phyloP scores from a whole-genome alignment of 345 rosid species.

The Acer saccharum region DNA sequence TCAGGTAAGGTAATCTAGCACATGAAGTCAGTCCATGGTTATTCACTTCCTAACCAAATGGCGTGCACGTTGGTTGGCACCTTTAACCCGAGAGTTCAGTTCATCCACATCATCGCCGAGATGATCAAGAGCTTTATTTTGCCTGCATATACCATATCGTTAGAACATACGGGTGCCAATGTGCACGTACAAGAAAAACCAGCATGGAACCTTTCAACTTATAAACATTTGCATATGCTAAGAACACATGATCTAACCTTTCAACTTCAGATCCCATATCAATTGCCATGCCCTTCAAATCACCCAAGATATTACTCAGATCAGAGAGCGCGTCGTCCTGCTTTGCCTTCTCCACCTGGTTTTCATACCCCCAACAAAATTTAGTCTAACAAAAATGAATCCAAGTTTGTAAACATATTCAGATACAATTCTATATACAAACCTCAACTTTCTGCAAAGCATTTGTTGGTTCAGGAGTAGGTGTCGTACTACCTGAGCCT shows the following conservation, averaged over 20 bases:
- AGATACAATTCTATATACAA: slow-evolving; percentile 11
- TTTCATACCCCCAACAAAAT: background rate
- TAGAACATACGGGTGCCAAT: background rate
- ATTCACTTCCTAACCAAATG: slow-evolving; percentile 67
- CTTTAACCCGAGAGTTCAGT: slow-evolving; percentile 74
- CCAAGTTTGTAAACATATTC: background rate
- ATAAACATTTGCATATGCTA: too few relatives aligned
- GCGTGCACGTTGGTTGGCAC: slow-evolving; percentile 87
- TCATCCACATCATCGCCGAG: slow-evolving; percentile 74
- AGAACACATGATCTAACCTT: slow-evolving; percentile 42
- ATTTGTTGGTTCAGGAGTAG: slow-evolving; percentile 52
- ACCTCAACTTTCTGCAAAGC: slow-evolving; percentile 87
- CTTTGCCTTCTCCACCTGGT: slow-evolving; percentile 75
- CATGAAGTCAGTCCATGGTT: background rate
- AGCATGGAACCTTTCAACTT: background rate
- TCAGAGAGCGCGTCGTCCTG: slow-evolving; percentile 90
- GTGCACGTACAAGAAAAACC: background rate
- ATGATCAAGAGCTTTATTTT: slow-evolving; percentile 85
- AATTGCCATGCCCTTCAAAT: slow-evolving; percentile 86
- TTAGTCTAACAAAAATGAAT: background rate
- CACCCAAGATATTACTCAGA: slow-evolving; percentile 77
- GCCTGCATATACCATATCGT: slow-evolving; percentile 56
- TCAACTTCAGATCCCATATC: slow-evolving; percentile 93
- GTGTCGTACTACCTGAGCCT: slow-evolving; percentile 36
- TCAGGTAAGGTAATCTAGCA: background rate